Conservation (phyloP, 164 flowering plant genomes). For the Piper betle region DNA sequence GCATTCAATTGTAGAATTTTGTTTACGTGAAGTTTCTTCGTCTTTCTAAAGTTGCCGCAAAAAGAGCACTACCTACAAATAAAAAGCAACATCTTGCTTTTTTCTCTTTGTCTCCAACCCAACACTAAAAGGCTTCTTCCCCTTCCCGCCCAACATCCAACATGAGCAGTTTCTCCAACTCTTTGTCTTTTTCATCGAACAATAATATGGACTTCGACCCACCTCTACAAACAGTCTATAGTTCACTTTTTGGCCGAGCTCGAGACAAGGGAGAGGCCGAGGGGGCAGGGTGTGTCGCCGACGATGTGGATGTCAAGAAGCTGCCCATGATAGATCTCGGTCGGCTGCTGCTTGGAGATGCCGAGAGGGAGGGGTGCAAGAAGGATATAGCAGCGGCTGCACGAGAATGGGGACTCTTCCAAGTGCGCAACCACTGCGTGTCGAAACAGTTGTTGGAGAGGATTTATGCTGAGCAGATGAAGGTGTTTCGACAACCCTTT, state of each 20-base stretch:
- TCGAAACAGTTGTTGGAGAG: constrained; percentile 35
- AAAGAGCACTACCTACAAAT: no score
- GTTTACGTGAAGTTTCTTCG: no score
- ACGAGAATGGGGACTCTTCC: constrained; percentile 76
- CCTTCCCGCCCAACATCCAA: background rate
- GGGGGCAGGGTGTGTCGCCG: background rate
- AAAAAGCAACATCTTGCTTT: no score
- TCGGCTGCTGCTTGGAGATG: constrained; percentile 15
- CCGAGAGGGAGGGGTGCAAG: constrained; percentile 38
- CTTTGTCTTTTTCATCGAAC: constrained; percentile 8
- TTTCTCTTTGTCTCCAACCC: no score
- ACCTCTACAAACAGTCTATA: constrained; percentile 50
- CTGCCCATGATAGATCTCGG: constrained; percentile 65
- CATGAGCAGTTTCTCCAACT: background rate
- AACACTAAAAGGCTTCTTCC: background rate
- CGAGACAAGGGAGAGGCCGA: background rate
- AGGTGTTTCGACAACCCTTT: constrained; percentile 50
- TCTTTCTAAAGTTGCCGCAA: no score
- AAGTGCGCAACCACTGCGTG: constrained; percentile 67
- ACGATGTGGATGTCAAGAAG: constrained; percentile 31
- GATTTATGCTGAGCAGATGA: constrained; percentile 46
- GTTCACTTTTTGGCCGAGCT: constrained; percentile 18
- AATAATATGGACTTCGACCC: constrained; percentile 38
- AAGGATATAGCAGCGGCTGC: constrained; percentile 58
- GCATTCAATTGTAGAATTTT: no score